Base-by-base conservation (phyloP, 495 filamentous ascomycete species). In the Penicillium canescens region DNA sequence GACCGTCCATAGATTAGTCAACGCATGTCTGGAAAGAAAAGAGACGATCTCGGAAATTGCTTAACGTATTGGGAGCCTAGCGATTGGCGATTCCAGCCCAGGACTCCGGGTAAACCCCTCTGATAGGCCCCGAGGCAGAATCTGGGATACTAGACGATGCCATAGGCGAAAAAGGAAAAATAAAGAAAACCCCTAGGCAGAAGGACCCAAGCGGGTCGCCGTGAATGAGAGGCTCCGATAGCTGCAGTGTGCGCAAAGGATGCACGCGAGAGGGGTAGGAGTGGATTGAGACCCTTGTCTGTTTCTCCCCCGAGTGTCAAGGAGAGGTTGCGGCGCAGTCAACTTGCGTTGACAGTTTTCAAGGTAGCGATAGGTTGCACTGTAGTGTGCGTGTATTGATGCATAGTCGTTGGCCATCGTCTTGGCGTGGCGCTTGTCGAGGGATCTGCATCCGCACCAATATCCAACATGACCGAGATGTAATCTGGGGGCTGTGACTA, bases 401-500 rank as follows among this genome's bases (percentile, higher is more conserved):
- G 61, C 61, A 57, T 23, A 39, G 48, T 58, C 57, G 59, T 62
- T 57, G 63, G 57, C 55, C 54, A 63, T 60, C 56, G 21, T 47
- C 72, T 75, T 75, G 69, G 72, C 72, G 60, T 53, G 63, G 69
- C 70, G 70, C 67, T 69, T 74, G 65, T 63, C 53, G 41, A 39
- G 49, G 45, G 63, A 67, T 67, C 61, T 56, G 44, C 57, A 39
- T 35, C 51, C 46, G 55, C 43, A 23, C 57, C 24, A 11, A 42
- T 16, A 21, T 11, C 23, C 8, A 2, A 13, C 26, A 42, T 42
- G 21, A 46, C 26, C 26, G 21, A 31, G 28, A 50, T 31, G 21
- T n/a, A 39, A 26, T 40, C 11, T 23, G 39, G 37, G 3, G 6
- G 12, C 13, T 37, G 3, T 51, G 48, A 57, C 46, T 56, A 38